phyloP scores from a whole-genome alignment of 495 filamentous ascomycete genomes.

The Aspergillus carlsbadensis region DNA sequence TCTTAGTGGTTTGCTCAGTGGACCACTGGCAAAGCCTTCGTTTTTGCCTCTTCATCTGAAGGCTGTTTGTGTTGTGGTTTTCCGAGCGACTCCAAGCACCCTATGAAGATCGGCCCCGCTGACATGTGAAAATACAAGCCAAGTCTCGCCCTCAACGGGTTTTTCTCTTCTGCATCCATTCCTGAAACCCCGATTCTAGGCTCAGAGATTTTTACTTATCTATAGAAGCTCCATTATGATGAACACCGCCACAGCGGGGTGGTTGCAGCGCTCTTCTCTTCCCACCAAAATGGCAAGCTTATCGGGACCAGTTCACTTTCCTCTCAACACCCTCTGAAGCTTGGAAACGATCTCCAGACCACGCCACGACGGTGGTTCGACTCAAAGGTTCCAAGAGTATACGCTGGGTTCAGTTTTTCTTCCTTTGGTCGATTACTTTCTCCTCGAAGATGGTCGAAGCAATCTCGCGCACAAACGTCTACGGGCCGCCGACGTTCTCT shows the following conservation, averaged over 20 bases:
- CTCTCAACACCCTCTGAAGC: background rate
- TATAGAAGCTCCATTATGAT: background rate
- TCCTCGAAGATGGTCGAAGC: slow-evolving; percentile 16
- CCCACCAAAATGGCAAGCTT: slow-evolving; percentile 7
- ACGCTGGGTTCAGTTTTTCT: no score
- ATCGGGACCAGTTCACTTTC: background rate
- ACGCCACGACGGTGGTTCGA: no score
- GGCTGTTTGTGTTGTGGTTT: background rate
- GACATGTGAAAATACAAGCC: slow-evolving; percentile 19
- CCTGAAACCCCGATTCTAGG: background rate
- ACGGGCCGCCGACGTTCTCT: slow-evolving; percentile 11
- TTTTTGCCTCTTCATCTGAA: no score
- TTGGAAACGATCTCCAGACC: no score
- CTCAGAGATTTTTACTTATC: background rate
- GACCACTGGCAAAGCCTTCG: no score
- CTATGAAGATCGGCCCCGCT: background rate
- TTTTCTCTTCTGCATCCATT: background rate
- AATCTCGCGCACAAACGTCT: slow-evolving; percentile 9
- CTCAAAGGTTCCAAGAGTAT: no score
- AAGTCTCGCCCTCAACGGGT: background rate
- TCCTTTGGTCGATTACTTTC: no score
- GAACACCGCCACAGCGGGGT: slow-evolving; percentile 2
- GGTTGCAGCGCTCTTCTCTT: background rate
- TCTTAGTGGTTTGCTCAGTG: no score
- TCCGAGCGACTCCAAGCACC: background rate